Evolutionary conservation across 768 basidiomycete genomes (phyloP), one percentile per base, ranked within the genome.

Genomic region (Rhizopogon rudus): DNA sequence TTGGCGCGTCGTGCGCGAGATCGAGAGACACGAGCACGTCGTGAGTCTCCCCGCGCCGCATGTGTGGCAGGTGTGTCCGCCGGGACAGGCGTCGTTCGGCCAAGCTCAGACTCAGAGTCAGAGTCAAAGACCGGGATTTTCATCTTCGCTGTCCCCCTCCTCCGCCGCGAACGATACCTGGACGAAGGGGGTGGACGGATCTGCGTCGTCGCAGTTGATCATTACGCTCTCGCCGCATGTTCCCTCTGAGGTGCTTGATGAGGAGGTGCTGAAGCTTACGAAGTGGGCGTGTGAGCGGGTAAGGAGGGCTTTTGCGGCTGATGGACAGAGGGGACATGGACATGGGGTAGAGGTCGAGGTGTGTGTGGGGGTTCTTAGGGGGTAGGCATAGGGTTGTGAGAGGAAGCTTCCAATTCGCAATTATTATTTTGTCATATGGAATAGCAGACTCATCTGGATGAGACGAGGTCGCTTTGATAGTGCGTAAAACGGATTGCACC

Each of bases 181-280:
- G 17, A 17, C 17, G 29, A 42, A 29, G 40, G 65, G 60, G 2
- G 16, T 29, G 10, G 25, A 20, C 41, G 45, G 22, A 10, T 54
- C 40, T 52, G 61, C 65, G 7, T 66, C 74, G 12, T 71, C 77
- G 20, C 62, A 67, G n/a, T 74, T 92, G 56, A 79, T 96, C 13
- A 83, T 91, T 31, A 91, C 93, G 31, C 74, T 95, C 25, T 87
- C 92, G 65, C 70, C 91, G 43, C 91, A 92, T 64, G 88, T 96
- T 13, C 71, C 75, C 39, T 68, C 75, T 39, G 84, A 86, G 55
- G 64, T 91, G 41, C 76, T 75, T 6, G 92, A 94, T 67, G 78
- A 77, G 25, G 88, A 89, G 44, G 81, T 91, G 45, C 63, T 95
- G 46, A 75, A 72, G 62, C 71, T 94, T 48, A 93, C 90, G 20